Percentiles rank a stretch among this genome's conserved stretches.
phyloP scores from a whole-genome alignment of 768 basidiomycete genomes.

The Trametes villosa region DNA sequence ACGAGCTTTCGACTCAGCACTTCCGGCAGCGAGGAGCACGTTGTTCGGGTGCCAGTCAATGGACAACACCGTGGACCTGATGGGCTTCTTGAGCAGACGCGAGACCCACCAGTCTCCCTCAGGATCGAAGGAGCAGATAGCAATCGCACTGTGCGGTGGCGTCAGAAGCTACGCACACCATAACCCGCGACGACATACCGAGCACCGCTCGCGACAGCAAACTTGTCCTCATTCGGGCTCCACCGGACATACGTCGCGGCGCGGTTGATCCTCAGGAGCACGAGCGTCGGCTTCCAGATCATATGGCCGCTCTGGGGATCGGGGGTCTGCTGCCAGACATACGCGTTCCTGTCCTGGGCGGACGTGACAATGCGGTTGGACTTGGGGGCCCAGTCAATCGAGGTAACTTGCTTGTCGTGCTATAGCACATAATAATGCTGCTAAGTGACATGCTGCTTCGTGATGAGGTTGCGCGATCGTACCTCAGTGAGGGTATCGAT shows the following conservation, averaged over 20 bases:
- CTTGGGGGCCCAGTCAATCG: slow-evolving; percentile 97
- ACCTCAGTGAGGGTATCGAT: slow-evolving; percentile 89
- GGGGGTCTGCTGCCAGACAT: slow-evolving; percentile 90
- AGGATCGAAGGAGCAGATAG: slow-evolving; percentile 94
- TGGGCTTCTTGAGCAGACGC: slow-evolving; percentile 95
- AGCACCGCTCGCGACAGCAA: slow-evolving; percentile 96
- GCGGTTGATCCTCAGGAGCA: slow-evolving; percentile 91
- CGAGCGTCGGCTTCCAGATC: slow-evolving; percentile 96
- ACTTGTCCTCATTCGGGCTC: slow-evolving; percentile 98
- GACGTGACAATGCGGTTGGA: slow-evolving; percentile 98
- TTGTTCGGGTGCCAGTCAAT: slow-evolving; percentile 99
- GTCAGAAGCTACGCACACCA: neutral
- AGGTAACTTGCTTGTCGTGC: slow-evolving; percentile 98
- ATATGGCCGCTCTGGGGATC: slow-evolving; percentile 72
- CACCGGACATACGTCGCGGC: slow-evolving; percentile 95
- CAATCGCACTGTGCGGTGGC: slow-evolving; percentile 71
- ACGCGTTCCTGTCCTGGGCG: slow-evolving; percentile 98
- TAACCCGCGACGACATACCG: slow-evolving; percentile 49
- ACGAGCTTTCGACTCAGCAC: slow-evolving; percentile 96
- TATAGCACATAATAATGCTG: slow-evolving; percentile 36
- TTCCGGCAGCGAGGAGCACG: slow-evolving; percentile 94
- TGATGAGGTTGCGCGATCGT: slow-evolving; percentile 19
- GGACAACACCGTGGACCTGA: slow-evolving; percentile 90
- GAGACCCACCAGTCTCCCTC: slow-evolving; percentile 99
- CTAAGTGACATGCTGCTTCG: neutral